Evolutionary conservation across 2,329 filamentous ascomycete species (phyloP), one percentile per base, ranked within the genome.

Genomic region (Colletotrichum musae): DNA sequence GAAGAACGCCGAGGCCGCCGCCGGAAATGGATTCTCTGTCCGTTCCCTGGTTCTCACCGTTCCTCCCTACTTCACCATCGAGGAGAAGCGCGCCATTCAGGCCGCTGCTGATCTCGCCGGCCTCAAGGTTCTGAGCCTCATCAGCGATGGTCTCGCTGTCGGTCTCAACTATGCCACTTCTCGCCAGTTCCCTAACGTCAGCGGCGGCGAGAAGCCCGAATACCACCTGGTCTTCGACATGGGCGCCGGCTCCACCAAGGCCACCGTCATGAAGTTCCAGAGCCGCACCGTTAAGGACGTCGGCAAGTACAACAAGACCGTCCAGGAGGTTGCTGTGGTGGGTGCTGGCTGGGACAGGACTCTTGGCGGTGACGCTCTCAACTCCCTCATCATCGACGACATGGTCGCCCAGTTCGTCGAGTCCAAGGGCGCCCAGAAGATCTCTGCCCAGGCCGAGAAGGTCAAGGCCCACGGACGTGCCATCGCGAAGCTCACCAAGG

Each of bases 181-280:
- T 76, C 90, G 96, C 75, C 94, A 93, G 16, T 99, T 98, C 81
- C 94, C 95, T 45, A 94, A 89, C 75, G 86, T 96, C 70, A 93
- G 89, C 64, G 91, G 96, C 62, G 94, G 94, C 63, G 92, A 89
- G 72, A 94, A 94, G 83, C 92, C 96, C 0, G 96, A 99, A 81
- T 89, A 95, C 75, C 94, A 99, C 82, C 83, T 99, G 79, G 90
- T 99, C 36, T 99, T 96, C 77, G 96, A 99, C 78, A 98, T 99
- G 95, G 96, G 96, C 73, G 95, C 96, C 73, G 96, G 96, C 5
- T 98, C 94, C 53, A 93, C 95, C 39, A 97, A 94, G 75, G 95
- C 95, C 5, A 96, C 94, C 6, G 85, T 99, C 60, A 83, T 99
- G 78, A 92, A 91, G 75, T 97, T 99, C 83, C 95, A 98, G 80